These are phyloP conservation scores for Mortierella sp. DNA, from an alignment of 371 early-diverging fungal species.

Conservation along the genomic window DNA sequence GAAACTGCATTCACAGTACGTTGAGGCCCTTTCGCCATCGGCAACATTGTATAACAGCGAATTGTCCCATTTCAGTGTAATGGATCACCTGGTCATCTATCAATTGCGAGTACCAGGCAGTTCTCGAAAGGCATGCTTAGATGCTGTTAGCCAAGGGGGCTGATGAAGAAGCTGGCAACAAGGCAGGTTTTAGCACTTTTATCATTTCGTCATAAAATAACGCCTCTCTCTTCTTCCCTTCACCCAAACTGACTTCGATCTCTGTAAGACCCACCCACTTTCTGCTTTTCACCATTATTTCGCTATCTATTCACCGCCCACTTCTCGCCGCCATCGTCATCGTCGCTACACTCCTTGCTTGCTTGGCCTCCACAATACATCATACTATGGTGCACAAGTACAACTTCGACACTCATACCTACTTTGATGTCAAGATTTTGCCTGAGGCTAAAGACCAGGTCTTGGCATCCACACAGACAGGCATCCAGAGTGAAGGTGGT, in stretches of 20 bases:
- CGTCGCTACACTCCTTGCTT: background rate
- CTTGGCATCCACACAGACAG: slow-evolving; percentile 28
- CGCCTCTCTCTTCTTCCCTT: background rate
- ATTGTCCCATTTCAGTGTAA: no score
- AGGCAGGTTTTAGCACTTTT: no score
- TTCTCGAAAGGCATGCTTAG: no score
- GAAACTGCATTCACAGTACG: no score
- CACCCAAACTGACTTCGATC: no score
- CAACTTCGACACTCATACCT: slow-evolving; percentile 32
- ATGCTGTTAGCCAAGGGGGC: no score
- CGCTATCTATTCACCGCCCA: background rate
- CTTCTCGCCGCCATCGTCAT: background rate
- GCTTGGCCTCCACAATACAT: background rate
- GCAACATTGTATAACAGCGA: no score
- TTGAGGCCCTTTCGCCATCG: no score
- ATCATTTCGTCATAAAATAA: background rate
- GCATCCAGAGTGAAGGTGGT: slow-evolving; percentile 13
- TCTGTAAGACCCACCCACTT: background rate
- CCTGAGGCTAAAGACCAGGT: slow-evolving; percentile 35
- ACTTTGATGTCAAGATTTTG: slow-evolving; percentile 45
- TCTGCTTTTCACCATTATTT: slow-evolving; percentile 3
- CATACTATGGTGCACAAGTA: slow-evolving; percentile 26
- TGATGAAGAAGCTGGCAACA: no score
- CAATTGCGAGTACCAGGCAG: no score
- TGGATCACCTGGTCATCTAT: no score